phyloP scores from a whole-genome alignment of 129 eudicot species.

The Glebionis coronaria region DNA sequence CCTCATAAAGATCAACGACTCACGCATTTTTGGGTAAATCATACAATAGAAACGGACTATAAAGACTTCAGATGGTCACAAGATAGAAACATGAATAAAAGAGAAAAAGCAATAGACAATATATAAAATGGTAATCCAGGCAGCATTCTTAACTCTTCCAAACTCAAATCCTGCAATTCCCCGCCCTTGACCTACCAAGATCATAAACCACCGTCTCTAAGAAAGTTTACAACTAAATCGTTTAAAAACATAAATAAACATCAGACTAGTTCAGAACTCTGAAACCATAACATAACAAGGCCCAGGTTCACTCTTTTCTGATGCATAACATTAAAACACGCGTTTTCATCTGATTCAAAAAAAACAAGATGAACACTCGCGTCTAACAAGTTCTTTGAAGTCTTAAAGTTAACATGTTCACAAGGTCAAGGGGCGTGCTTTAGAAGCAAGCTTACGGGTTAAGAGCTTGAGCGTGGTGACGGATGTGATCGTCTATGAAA shows the following conservation, averaged over 20 bases:
- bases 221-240: constrained; percentile 20
- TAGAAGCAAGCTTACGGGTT: constrained; percentile 39
- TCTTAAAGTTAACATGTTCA: constrained; percentile 13
- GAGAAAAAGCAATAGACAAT: background rate
- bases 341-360: constrained; percentile 23
- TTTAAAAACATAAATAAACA: background rate
- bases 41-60: background rate
- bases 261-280: constrained; percentile 37
- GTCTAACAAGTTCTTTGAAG: constrained; percentile 20
- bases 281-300: constrained; percentile 26
- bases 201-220: constrained; percentile 31
- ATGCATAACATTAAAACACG: constrained; percentile 20
- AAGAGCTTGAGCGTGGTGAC: constrained; percentile 96
- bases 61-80: constrained; percentile 3
- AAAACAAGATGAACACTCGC: constrained; percentile 23
- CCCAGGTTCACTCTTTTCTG: constrained; percentile 34
- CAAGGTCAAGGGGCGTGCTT: constrained; percentile 17
- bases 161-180: constrained; percentile 35
- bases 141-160: constrained; percentile 27
- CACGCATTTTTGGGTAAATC: background rate
- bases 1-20: background rate
- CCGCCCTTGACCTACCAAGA: constrained; percentile 40
- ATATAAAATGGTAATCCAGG: constrained; percentile 10
- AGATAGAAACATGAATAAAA: constrained; percentile 1
- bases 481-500: constrained; percentile 96